Evolutionary conservation across 257 asterid species (phyloP), one percentile per base, ranked within the genome.

Genomic region (Oldenlandia corymbosa): DNA sequence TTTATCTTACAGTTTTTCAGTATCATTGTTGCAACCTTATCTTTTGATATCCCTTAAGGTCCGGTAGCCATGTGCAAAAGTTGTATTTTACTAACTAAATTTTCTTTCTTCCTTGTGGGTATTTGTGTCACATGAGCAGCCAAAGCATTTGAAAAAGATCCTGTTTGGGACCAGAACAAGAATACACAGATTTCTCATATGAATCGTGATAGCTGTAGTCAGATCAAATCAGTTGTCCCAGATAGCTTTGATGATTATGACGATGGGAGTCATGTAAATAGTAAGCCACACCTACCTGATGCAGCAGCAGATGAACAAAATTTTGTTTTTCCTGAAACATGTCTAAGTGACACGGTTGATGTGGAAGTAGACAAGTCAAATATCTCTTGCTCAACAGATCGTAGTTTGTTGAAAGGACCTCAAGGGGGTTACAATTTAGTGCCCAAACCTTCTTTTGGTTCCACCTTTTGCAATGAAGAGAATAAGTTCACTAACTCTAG

Each of bases 191-290:
- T 68, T 61, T 32, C 39, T 42, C 75, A 45, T 62, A 71, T 51
- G 64, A 74, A 39, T 70, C 73, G 64, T 62, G 71, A 82, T 52
- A 67, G 73, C 75, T 47, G 68, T 60, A 78, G 68, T 48, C 69
- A 68, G 68, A 62, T 67, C 20, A 76, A 75, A 67, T 65, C 74
- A 71, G 68, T 84, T 71, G 83, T 78, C 61, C 87, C 88, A 64
- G 94, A 88, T 83, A 88, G 90, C 83, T 77, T 81, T 76, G 95
- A 86, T 64, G 63, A 72, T 68, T 70, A 74, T 74, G 85, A 53
- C 59, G 58, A 59, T 45, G 63, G 56, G 59, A 58, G 67, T 63
- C 65, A 62, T 66, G 24, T 34, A 32, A 65, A 43, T 63, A 47
- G 65, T 78, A 77, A 67, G 66, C 78, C 73, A 51, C 71, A 71